Evolutionary conservation across 2,329 filamentous ascomycete genomes (phyloP), one percentile per base, ranked within the genome.

Genomic region (Bipolaris oryzae): DNA sequence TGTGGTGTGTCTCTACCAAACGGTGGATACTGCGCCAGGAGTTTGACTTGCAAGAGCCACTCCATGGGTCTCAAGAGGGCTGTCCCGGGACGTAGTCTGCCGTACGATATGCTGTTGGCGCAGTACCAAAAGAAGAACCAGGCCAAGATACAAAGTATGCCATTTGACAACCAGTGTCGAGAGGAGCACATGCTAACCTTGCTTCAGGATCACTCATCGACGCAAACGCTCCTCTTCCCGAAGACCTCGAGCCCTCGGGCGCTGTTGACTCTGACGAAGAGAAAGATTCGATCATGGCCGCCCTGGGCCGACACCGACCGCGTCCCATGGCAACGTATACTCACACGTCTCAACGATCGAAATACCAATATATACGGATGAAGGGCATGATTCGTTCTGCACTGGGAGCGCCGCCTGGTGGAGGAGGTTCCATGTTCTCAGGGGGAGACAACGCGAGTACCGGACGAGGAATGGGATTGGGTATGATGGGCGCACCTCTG

Each of bases 181-280:
- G 13, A 31, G 6, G 10, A 42, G 18, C 10, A 16, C 1, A 16
- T 41, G 37, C 57, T 67, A 50, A 66, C 44, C 43, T 31, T 11
- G 31, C 28, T 28, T 10, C 74, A 95, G 91, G 97, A 80, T 93
- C 93, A 34, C 92, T 93, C 35, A 89, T 99, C 65, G 93, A 98
- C 74, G 94, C 95, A 53, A 96, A 96, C 74, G 93, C 93, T 1
- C 93, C 92, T 2, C 79, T 95, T 16, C 91, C 94, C 67, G 92
- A 97, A 68, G 91, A 96, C 44, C 85, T 85, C 55, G 91, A 91
- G 59, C 87, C 87, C 5, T 75, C 77, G 1, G 90, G 87, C 2
- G 70, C 91, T 1, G 86, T 99, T 35, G 95, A 99, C 75, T 95
- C 91, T 2, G 95, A 99, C 72, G 95, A 98, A 79, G 95, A 99